Base-by-base conservation (phyloP, 345 rosid species). In the Luvunga scandens region DNA sequence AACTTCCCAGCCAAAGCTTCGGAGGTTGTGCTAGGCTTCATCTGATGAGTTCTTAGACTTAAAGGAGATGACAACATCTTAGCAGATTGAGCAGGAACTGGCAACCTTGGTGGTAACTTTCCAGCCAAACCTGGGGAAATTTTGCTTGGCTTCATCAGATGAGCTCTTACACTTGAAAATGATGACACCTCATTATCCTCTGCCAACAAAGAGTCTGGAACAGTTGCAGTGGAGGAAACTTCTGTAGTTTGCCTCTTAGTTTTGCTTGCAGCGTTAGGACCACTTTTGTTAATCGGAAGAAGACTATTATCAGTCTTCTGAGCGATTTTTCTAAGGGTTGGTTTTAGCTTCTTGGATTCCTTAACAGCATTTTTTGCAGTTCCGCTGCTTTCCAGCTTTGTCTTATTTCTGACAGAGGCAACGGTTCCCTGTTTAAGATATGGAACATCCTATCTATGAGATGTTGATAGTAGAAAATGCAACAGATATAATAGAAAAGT, bases 51-150 rank as follows among this genome's bases (percentile, higher is more conserved):
- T 24, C 34, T 73, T 71, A 30, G 3, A 24, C 34, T 61, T 62
- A 39, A 28, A 61, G 77, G 28, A 61, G 76, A 72, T 13, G 68
- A 19, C 16, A 61, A 53, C 25, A 25, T 36, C 72, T 63, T 68
- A 78, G 67, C 33, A 69, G 72, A 73, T 45, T 27, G 68, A 60
- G 66, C 73, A 50, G 66, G 57, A n/a, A 39, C 77, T 64, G 78
- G 59, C 59, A 39, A 28, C 57, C 9, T 36, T 50, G 38, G 31
- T 6, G 78, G 14, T 38, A 22, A 39, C 77, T 42, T 81, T 21
- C n/a, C 71, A 12, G 42, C 66, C 71, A 80, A 48, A 65, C 36
- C 34, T 36, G 63, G 38, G 28, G 71, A 38, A 61, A 33, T 68
- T 45, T 62, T 45, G 25, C 27, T 68, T 36, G 28, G 16, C 42